Conservation (phyloP, 1,139 yeast species). For the Entelexis paramagnoliae region DNA sequence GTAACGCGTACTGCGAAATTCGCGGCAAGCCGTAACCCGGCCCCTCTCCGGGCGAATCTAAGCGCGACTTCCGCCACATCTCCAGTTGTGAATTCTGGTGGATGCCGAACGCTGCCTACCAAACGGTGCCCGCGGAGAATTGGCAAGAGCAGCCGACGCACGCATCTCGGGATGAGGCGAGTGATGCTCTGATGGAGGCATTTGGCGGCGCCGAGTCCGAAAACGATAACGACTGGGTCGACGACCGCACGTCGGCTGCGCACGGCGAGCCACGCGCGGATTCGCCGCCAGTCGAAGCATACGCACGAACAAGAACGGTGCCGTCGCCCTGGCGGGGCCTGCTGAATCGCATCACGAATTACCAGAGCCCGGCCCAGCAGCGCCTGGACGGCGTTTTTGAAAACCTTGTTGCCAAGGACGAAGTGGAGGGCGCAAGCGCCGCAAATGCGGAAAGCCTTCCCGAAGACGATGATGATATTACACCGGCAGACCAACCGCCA, state of each 20-base stretch:
- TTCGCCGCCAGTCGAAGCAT: background rate
- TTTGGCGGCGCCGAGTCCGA: constrained; percentile 2
- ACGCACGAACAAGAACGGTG: background rate
- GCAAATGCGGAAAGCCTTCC: constrained; percentile 35
- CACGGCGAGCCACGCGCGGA: background rate
- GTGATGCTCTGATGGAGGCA: background rate
- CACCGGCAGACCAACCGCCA: constrained; percentile 56
- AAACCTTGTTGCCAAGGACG: constrained; percentile 81
- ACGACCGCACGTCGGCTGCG: constrained; percentile 1
- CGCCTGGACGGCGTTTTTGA: constrained; percentile 79
- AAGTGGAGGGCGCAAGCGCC: constrained; percentile 25
- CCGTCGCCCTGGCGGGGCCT: background rate
- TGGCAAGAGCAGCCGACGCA: background rate
- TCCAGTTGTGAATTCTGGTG: background rate
- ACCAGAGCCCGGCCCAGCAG: background rate
- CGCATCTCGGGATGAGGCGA: background rate
- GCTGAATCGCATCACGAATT: constrained; percentile 5
- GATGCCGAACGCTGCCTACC: background rate
- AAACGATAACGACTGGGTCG: constrained; percentile 1
- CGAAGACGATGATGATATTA: constrained; percentile 37
- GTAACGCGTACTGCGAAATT: too few relatives aligned
- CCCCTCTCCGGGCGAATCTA: background rate
- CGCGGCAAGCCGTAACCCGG: background rate
- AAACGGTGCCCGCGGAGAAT: background rate
- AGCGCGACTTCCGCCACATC: background rate